These are phyloP conservation scores for Kingdonia uniflora DNA, from an alignment of 164 flowering plant genomes.

Conservation along the genomic window DNA sequence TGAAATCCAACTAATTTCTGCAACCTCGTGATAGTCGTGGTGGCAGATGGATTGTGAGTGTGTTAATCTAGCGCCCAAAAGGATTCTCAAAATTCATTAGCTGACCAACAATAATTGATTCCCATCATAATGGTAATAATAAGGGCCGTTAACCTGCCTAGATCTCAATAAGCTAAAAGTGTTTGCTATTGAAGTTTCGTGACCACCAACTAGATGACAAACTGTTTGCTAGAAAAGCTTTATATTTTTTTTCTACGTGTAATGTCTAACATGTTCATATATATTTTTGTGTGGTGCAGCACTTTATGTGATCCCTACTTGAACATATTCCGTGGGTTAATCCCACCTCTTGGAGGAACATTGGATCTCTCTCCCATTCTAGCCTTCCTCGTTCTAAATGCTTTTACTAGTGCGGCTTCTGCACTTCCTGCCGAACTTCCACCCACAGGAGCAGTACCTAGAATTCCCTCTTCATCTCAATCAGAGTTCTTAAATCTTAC, in stretches of 20 bases:
- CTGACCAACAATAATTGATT: too few species aligned
- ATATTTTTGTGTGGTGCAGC: conserved; percentile 30
- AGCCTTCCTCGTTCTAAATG: conserved; percentile 81
- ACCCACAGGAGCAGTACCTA: conserved; percentile 4
- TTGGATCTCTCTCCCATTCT: conserved; percentile 87
- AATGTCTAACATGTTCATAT: background rate
- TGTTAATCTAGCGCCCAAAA: too few species aligned
- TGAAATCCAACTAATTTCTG: too few species aligned
- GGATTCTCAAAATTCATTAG: too few species aligned
- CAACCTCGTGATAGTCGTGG: too few species aligned
- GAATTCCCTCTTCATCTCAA: conserved; percentile 10
- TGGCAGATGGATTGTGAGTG: too few species aligned
- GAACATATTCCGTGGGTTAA: conserved; percentile 89
- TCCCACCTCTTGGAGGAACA: conserved; percentile 94
- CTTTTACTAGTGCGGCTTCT: conserved; percentile 75
- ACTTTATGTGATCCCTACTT: conserved; percentile 89
- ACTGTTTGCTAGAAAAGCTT: too few species aligned
- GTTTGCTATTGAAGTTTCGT: too few species aligned
- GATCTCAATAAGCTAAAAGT: too few species aligned
- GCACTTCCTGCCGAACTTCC: conserved; percentile 96
- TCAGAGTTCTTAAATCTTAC: conserved; percentile 14
- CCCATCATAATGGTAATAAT: too few species aligned
- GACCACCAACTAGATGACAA: too few species aligned
- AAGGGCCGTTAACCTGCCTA: too few species aligned
- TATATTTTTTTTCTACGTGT: background rate